phyloP scores from a whole-genome alignment of 164 flowering plant species.

The Stephania yunnanensis region DNA sequence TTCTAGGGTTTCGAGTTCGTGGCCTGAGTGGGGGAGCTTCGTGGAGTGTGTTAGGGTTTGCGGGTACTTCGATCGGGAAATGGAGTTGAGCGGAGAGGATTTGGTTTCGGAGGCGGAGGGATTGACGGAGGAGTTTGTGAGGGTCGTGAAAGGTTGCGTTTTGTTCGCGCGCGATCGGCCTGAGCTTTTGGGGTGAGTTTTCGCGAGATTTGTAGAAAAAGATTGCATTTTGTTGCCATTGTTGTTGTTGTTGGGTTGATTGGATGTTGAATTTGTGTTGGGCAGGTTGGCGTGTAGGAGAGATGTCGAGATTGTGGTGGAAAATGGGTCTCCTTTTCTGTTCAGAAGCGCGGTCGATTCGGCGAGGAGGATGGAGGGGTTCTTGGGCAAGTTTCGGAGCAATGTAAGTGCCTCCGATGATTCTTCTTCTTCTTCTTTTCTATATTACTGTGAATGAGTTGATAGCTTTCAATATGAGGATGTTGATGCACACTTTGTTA shows the following conservation, averaged over 20 bases:
- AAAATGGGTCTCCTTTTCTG: slow-evolving; percentile 57
- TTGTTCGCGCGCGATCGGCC: slow-evolving; percentile 48
- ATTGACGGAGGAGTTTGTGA: slow-evolving; percentile 42
- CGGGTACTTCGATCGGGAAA: slow-evolving; percentile 23
- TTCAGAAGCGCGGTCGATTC: slow-evolving; percentile 46
- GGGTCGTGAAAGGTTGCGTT: slow-evolving; percentile 40
- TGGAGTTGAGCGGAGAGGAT: slow-evolving; percentile 13
- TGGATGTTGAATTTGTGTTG: not conserved
- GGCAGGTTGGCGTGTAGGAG: slow-evolving; percentile 54
- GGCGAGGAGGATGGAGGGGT: slow-evolving; percentile 43
- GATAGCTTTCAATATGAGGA: no score
- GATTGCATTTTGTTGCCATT: not conserved
- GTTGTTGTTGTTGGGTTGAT: not conserved
- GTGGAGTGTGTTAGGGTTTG: slow-evolving; percentile 20
- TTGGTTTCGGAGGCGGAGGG: slow-evolving; percentile 22
- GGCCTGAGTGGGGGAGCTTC: slow-evolving; percentile 57
- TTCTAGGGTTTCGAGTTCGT: slow-evolving; percentile 24
- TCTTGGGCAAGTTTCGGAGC: slow-evolving; percentile 27
- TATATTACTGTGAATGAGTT: no score
- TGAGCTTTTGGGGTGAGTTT: slow-evolving; percentile 40
- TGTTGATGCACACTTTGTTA: no score
- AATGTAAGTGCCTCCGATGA: slow-evolving; percentile 37
- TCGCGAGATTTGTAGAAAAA: no score
- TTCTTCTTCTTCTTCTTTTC: not conserved
- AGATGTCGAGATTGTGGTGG: slow-evolving; percentile 62